phyloP scores from a whole-genome alignment of 2,329 filamentous ascomycete genomes.

The Aspergillus cejpii region DNA sequence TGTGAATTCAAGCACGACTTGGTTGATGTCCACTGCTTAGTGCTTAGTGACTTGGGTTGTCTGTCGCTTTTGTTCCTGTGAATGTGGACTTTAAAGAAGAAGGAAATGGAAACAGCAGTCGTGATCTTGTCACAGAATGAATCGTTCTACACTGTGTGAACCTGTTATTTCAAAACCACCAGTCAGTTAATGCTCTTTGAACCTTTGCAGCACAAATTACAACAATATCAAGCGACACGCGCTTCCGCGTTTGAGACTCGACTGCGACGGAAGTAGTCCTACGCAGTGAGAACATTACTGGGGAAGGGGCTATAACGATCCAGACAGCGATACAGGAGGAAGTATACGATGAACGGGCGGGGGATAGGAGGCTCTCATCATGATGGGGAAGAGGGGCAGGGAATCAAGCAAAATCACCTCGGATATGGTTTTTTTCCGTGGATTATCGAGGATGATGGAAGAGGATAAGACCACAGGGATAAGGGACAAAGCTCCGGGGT shows the following conservation, averaged over 20 bases:
- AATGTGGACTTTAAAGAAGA: too few relatives aligned
- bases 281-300: conserved; percentile 19
- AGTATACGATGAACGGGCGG: not conserved
- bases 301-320: conserved; percentile 1
- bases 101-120: not conserved
- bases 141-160: not conserved
- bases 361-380: not conserved
- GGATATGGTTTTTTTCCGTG: not conserved
- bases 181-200: not conserved
- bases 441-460: not conserved
- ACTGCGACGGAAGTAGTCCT: conserved; percentile 12
- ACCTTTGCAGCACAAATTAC: not conserved
- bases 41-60: not conserved
- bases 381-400: not conserved
- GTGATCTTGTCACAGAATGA: not conserved
- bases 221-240: not conserved
- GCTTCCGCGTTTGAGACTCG: conserved; percentile 1
- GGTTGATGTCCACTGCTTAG: not conserved
- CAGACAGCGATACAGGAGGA: not conserved
- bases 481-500: too few relatives aligned
- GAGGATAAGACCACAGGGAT: too few relatives aligned
- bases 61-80: not conserved
- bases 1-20: not conserved
- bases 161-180: not conserved
- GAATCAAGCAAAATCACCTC: not conserved